phyloP scores from a whole-genome alignment of 768 basidiomycete species.

The Melanogaster broomeanus region DNA sequence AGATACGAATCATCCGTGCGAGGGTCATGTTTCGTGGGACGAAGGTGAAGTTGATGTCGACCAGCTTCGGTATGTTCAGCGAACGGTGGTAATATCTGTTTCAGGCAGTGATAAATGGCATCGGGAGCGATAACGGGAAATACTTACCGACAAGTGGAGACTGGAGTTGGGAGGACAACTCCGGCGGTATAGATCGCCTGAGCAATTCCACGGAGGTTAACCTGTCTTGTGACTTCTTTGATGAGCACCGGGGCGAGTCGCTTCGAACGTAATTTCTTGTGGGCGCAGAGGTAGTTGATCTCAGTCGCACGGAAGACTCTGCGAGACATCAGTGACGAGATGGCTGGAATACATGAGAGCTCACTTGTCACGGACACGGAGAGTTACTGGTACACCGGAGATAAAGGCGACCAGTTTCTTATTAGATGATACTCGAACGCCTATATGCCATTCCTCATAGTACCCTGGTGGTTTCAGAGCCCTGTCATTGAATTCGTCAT shows the following conservation, averaged over 20 bases:
- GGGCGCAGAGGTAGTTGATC: conserved; percentile 97
- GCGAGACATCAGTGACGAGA: conserved; percentile 9
- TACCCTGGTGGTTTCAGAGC: conserved; percentile 95
- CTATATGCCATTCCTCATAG: conserved; percentile 92
- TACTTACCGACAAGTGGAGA: conserved; percentile 77
- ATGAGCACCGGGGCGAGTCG: conserved; percentile 94
- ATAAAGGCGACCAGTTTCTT: conserved; percentile 97
- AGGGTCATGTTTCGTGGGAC: conserved; percentile 87
- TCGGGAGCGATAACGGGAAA: not conserved
- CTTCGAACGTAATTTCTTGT: conserved; percentile 96
- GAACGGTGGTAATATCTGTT: conserved; percentile 90
- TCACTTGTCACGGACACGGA: conserved; percentile 85
- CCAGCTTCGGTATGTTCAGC: conserved; percentile 88
- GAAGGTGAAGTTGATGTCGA: conserved; percentile 87
- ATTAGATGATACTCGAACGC: conserved; percentile 87
- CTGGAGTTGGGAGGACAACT: conserved; percentile 89
- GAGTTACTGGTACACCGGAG: conserved; percentile 82
- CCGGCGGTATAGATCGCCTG: conserved; percentile 98
- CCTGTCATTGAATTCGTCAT: conserved; percentile 45
- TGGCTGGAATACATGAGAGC: conserved; percentile 25
- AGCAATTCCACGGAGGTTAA: conserved; percentile 86
- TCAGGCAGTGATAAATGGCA: conserved; percentile 5
- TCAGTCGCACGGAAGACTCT: conserved; percentile 78
- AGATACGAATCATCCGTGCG: conserved; percentile 82
- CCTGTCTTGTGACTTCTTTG: conserved; percentile 94